Conservation (phyloP, 495 filamentous ascomycete species). For the Penicillium malachiteum region DNA sequence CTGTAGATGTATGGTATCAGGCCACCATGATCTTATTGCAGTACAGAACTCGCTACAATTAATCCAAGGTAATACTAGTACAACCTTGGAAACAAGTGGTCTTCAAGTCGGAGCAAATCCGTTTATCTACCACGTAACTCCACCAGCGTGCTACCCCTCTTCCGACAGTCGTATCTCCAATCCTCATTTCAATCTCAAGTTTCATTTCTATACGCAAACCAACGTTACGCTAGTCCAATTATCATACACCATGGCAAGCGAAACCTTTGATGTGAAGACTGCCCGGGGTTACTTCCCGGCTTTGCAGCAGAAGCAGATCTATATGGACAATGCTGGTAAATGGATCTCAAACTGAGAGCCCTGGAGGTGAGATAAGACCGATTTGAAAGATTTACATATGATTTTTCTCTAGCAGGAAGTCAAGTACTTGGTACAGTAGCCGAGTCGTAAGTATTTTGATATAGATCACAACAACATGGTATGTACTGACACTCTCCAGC, state of each 20-base stretch:
- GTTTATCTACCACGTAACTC: not conserved
- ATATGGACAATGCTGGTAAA: slow-evolving; percentile 65
- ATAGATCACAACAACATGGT: not conserved
- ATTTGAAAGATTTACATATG: too few relatives aligned
- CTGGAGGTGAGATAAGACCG: too few relatives aligned
- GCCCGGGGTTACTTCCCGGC: slow-evolving; percentile 66
- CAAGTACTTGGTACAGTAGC: slow-evolving; percentile 64
- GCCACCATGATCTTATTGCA: not conserved
- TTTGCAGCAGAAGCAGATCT: slow-evolving; percentile 61
- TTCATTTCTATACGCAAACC: not conserved
- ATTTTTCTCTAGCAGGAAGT: slow-evolving; percentile 54
- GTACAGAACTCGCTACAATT: too few relatives aligned
- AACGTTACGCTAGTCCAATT: not conserved
- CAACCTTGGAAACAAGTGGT: not conserved
- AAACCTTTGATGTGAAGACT: slow-evolving; percentile 48
- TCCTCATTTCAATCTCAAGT: not conserved
- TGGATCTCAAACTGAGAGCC: not conserved
- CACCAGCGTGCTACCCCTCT: slow-evolving; percentile 3
- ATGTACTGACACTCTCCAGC: slow-evolving; percentile 30
- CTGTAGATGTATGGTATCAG: too few relatives aligned
- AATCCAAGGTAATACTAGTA: too few relatives aligned
- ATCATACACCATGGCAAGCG: slow-evolving; percentile 8
- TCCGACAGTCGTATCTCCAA: not conserved
- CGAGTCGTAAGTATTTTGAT: slow-evolving; percentile 51
- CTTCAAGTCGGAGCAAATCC: not conserved